These are phyloP conservation scores for Populus euphratica DNA, from an alignment of 345 rosid genomes.

Conservation along the genomic window DNA sequence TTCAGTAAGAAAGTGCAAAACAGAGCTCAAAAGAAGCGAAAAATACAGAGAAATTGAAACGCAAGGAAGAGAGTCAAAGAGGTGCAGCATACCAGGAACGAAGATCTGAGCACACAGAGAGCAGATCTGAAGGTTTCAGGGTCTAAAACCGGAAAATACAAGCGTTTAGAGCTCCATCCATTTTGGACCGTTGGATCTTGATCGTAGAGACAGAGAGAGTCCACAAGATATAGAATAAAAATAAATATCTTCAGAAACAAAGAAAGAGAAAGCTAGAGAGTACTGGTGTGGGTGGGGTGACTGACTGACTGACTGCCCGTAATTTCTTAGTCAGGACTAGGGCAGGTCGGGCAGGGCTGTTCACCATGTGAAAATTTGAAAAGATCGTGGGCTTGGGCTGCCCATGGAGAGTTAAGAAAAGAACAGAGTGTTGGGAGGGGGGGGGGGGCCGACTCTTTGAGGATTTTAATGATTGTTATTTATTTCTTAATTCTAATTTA, in stretches of 20 bases:
- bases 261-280: constrained; percentile 14
- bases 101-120: constrained; percentile 38
- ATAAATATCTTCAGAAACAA: constrained; percentile 15
- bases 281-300: constrained; percentile 22
- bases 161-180: constrained; percentile 29
- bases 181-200: constrained; percentile 62
- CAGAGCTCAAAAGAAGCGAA: neutral
- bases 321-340: constrained; percentile 32
- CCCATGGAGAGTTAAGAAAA: constrained; percentile 17
- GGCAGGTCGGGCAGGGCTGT: constrained; percentile 29
- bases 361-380: neutral
- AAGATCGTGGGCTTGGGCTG: constrained; percentile 24
- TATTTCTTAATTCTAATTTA: neutral
- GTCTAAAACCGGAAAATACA: constrained; percentile 35
- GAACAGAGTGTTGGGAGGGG: constrained; percentile 15
- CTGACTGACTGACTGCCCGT: constrained; percentile 37
- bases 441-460: neutral
- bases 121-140: constrained; percentile 44
- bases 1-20: neutral
- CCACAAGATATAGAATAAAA: constrained; percentile 31
- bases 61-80: neutral
- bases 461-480: neutral
- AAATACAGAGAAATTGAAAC: neutral
- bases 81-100: constrained; percentile 28
- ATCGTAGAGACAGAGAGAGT: constrained; percentile 34